Evolutionary conservation across 805 yeast genomes (phyloP).

Genomic region (Grigorovia humatica): DNA sequence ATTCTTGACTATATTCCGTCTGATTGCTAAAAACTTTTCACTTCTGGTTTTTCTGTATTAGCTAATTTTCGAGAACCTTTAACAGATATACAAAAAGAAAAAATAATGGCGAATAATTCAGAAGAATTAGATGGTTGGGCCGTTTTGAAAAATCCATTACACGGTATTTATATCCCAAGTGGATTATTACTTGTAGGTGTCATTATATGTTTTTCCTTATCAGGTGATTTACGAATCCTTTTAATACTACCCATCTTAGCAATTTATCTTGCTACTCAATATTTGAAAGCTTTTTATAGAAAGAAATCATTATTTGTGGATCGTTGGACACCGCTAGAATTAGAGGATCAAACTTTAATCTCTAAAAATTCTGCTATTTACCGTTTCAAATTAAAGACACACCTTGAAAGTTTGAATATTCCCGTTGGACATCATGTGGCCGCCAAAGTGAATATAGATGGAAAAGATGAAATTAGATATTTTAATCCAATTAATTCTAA

Average conservation of each 20-base stretch:
- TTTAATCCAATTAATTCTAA: constrained; percentile 70
- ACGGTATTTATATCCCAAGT: constrained; percentile 65
- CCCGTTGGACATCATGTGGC: constrained; percentile 74
- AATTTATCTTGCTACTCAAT: constrained; percentile 30
- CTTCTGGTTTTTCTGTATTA: no score
- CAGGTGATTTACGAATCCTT: constrained; percentile 23
- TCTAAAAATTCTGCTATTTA: constrained; percentile 63
- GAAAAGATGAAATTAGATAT: constrained; percentile 39
- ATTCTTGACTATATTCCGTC: no score
- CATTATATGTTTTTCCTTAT: constrained; percentile 38
- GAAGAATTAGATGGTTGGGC: background rate
- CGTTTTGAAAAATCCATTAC: constrained; percentile 57
- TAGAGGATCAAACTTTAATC: constrained; percentile 63
- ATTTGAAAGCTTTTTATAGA: constrained; percentile 29
- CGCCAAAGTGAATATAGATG: constrained; percentile 35
- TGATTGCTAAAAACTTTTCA: no score
- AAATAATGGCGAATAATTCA: background rate
- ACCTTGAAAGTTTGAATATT: constrained; percentile 49
- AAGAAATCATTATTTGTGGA: constrained; percentile 38
- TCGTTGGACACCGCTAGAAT: constrained; percentile 55
- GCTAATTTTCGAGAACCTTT: no score
- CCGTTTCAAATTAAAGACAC: constrained; percentile 54
- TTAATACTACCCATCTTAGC: constrained; percentile 30
- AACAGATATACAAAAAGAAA: background rate
- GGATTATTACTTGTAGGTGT: constrained; percentile 53